These are phyloP conservation scores for Isabelozyma gotoi DNA, from an alignment of 805 yeast genomes.

Conservation along the genomic window DNA sequence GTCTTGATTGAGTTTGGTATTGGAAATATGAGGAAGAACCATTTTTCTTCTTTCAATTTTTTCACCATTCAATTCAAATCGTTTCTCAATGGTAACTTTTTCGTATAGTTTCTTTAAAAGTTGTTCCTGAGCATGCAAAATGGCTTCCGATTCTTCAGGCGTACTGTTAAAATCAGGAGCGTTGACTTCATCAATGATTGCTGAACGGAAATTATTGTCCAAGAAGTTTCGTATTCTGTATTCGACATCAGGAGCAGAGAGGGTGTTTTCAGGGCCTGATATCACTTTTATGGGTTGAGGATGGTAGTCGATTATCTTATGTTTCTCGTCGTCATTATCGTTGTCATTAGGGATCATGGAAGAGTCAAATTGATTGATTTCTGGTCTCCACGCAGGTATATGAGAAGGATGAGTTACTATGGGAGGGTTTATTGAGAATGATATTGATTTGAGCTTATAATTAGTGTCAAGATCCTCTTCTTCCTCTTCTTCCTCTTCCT, in stretches of 20 bases:
- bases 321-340: constrained; percentile 8
- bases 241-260: constrained; percentile 27
- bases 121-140: constrained; percentile 52
- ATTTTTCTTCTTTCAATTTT: constrained; percentile 50
- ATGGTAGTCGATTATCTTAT: constrained; percentile 22
- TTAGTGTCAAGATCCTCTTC: constrained; percentile 12
- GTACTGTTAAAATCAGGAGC: constrained; percentile 29
- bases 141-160: constrained; percentile 58
- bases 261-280: constrained; percentile 8
- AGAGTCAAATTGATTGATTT: constrained; percentile 10
- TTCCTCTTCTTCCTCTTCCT: constrained; percentile 8
- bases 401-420: constrained; percentile 45
- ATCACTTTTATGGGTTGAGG: constrained; percentile 27
- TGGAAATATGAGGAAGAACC: constrained; percentile 42
- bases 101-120: constrained; percentile 47
- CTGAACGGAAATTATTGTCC: constrained; percentile 25
- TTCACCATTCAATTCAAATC: constrained; percentile 43
- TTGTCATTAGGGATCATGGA: constrained; percentile 1
- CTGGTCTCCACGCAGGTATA: constrained; percentile 42
- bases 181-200: constrained; percentile 38
- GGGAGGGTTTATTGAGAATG: constrained; percentile 33
- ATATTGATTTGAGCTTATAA: constrained; percentile 27
- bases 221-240: constrained; percentile 25
- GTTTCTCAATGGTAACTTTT: constrained; percentile 32
- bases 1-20: constrained; percentile 41